Evolutionary conservation across 768 basidiomycete genomes (phyloP).

Genomic region (Termitomyces sp.): DNA sequence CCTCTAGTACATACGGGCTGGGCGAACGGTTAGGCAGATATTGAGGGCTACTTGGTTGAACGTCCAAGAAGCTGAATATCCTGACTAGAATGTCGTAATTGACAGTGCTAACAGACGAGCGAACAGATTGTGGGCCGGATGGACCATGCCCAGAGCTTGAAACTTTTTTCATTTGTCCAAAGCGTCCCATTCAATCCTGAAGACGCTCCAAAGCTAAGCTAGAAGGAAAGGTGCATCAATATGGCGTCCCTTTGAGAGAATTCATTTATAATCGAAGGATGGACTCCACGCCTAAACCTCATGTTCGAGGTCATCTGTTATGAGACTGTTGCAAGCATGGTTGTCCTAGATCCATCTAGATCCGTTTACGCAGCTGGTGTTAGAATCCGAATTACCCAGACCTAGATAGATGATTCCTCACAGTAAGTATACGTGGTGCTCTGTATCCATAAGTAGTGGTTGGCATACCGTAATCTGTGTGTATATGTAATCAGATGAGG

Average conservation of each 20-base stretch:
- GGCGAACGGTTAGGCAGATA: too few relatives aligned
- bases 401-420: too few relatives aligned
- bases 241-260: background rate
- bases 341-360: too few relatives aligned
- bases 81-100: background rate
- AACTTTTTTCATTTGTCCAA: background rate
- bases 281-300: background rate
- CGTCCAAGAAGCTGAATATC: background rate
- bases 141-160: background rate
- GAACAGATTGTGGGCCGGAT: background rate
- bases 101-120: background rate
- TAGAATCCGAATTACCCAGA: too few relatives aligned
- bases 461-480: too few relatives aligned
- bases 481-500: too few relatives aligned
- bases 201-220: too few relatives aligned
- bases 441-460: too few relatives aligned
- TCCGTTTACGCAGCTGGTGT: too few relatives aligned
- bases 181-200: background rate
- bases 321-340: too few relatives aligned
- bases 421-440: too few relatives aligned
- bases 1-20: too few relatives aligned
- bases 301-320: background rate
- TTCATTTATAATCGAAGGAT: background rate
- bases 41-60: background rate
- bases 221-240: background rate